Percentiles rank a stretch among this genome's conserved stretches.
Evolutionary conservation across 495 filamentous ascomycete species (phyloP).

Genomic region (Xylona heveae): DNA sequence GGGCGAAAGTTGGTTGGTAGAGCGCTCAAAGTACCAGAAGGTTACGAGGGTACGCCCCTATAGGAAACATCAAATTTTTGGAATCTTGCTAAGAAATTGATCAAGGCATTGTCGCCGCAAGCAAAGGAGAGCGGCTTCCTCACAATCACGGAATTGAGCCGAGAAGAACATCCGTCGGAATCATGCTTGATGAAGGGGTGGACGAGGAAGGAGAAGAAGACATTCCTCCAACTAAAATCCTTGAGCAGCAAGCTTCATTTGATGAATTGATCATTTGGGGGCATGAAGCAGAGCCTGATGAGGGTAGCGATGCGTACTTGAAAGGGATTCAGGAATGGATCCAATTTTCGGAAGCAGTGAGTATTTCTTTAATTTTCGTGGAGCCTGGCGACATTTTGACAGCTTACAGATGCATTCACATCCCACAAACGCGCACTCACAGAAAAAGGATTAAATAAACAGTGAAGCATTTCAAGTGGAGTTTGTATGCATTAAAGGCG

Average conservation of each 20-base stretch:
- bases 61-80: no score
- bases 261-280: slow-evolving; percentile 66
- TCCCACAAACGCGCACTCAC: no score
- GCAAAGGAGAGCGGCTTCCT: no score
- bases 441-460: no score
- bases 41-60: slow-evolving; percentile 51
- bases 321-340: slow-evolving; percentile 69
- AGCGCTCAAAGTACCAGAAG: slow-evolving; percentile 42
- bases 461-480: no score
- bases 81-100: no score
- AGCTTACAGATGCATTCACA: no score
- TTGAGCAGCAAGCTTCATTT: slow-evolving; percentile 47
- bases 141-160: no score
- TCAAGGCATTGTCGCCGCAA: no score
- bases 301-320: slow-evolving; percentile 30
- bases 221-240: slow-evolving; percentile 28
- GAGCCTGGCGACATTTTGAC: no score
- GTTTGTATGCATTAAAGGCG: no score
- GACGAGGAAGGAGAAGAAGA: slow-evolving; percentile 22
- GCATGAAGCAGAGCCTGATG: slow-evolving; percentile 36
- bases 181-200: slow-evolving; percentile 22
- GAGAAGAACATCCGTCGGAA: slow-evolving; percentile 2
- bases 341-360: slow-evolving; percentile 41
- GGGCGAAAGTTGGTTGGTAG: slow-evolving; percentile 63
- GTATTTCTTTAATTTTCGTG: no score